phyloP scores from a whole-genome alignment of 2,329 filamentous ascomycete genomes.

The Phoma sp. region DNA sequence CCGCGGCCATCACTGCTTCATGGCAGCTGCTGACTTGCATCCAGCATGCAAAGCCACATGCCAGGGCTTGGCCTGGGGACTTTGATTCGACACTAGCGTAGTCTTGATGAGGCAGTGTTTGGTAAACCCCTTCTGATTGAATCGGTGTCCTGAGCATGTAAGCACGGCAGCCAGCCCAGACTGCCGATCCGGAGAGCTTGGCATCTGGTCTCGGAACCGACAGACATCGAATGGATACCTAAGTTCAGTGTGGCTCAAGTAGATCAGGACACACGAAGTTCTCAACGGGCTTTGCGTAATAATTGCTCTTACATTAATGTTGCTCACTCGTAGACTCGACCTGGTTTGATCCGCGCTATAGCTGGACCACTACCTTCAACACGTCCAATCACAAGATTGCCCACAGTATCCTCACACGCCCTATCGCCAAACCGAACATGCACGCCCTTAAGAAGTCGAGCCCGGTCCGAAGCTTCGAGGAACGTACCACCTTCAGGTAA shows the following conservation, averaged over 20 bases:
- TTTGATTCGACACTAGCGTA: not conserved
- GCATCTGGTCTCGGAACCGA: too few species aligned
- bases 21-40: not conserved
- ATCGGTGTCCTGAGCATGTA: not conserved
- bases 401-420: not conserved
- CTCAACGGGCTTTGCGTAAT: too few species aligned
- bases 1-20: not conserved
- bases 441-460: not conserved
- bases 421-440: not conserved
- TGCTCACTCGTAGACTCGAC: not conserved
- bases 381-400: slow-evolving; percentile 2
- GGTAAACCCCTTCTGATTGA: not conserved
- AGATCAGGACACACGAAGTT: too few species aligned
- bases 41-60: not conserved
- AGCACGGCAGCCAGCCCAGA: slow-evolving; percentile 8
- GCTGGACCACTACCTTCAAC: not conserved
- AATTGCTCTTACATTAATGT: too few species aligned
- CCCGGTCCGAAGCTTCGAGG: not conserved
- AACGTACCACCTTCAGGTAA: slow-evolving; percentile 1
- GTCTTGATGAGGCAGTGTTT: not conserved
- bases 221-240: too few species aligned
- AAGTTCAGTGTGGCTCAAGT: too few species aligned
- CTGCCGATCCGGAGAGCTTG: slow-evolving; percentile 1
- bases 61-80: not conserved
- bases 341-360: not conserved